These are phyloP conservation scores for Annulohypoxylon maeteangense DNA, from an alignment of 495 filamentous ascomycete genomes.

Conservation along the genomic window DNA sequence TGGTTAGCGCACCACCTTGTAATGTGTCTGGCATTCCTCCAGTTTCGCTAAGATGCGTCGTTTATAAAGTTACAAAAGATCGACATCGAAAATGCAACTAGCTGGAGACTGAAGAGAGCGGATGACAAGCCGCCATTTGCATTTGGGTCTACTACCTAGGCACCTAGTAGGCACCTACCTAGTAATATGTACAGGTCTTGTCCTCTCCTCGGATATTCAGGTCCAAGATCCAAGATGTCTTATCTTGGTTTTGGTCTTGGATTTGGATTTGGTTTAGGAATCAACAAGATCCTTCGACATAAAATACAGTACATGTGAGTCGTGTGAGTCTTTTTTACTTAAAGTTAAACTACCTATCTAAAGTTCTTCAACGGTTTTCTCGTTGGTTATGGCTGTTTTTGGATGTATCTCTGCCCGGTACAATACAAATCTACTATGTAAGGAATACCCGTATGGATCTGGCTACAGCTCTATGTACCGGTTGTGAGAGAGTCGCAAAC, in stretches of 20 bases:
- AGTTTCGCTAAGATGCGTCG: slow-evolving; percentile 33
- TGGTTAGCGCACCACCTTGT: slow-evolving; percentile 1
- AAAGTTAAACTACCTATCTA: neutral
- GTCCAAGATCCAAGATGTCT: slow-evolving; percentile 4
- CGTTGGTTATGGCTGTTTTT: slow-evolving; percentile 4
- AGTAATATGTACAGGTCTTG: neutral
- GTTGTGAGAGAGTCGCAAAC: slow-evolving; percentile 31
- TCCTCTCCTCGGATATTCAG: neutral
- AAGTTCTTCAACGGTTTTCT: slow-evolving; percentile 5
- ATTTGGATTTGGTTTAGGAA: neutral
- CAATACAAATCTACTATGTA: neutral
- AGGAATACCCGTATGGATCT: slow-evolving; percentile 3
- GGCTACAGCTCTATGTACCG: neutral
- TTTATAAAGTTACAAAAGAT: slow-evolving; percentile 41
- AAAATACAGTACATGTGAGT: neutral
- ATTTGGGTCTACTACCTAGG: slow-evolving; percentile 4
- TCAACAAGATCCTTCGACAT: neutral
- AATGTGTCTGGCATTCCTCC: slow-evolving; percentile 37
- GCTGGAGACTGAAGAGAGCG: slow-evolving; percentile 19
- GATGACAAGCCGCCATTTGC: slow-evolving; percentile 23
- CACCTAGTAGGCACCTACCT: no score
- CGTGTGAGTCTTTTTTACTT: neutral
- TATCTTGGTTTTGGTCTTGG: neutral
- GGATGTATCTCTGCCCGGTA: neutral
- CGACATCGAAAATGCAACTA: slow-evolving; percentile 40